Conservation (phyloP, 1,139 yeast genomes). For the Meyerozyma carpophila region DNA sequence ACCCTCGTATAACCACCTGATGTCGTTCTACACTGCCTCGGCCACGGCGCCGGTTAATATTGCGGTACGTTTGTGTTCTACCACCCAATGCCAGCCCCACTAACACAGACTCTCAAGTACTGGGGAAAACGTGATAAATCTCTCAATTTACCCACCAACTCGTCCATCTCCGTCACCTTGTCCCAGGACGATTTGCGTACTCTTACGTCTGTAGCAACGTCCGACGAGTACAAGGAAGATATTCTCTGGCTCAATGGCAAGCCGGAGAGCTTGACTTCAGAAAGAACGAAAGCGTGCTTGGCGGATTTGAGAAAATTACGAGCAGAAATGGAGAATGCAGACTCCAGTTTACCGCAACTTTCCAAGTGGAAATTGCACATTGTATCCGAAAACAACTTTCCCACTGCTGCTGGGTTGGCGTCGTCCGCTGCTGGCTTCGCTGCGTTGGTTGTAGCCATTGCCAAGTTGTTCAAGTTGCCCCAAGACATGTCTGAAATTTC, state of each 20-base stretch:
- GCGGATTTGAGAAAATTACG: conserved; percentile 70
- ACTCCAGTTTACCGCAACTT: conserved; percentile 52
- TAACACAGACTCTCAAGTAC: conserved; percentile 74
- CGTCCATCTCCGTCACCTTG: conserved; percentile 90
- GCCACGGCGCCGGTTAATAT: conserved; percentile 97
- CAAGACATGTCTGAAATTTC: conserved; percentile 79
- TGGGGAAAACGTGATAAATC: conserved; percentile 96
- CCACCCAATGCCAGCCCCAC: conserved; percentile 8
- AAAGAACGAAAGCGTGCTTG: conserved; percentile 77
- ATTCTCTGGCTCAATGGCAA: conserved; percentile 79
- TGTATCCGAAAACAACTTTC: conserved; percentile 93
- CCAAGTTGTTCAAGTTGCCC: conserved; percentile 76
- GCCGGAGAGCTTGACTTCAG: conserved; percentile 58
- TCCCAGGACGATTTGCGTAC: conserved; percentile 89
- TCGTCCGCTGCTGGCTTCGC: conserved; percentile 99
- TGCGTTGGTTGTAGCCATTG: conserved; percentile 84
- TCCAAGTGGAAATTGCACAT: conserved; percentile 68
- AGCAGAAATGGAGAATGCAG: conserved; percentile 43
- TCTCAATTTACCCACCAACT: conserved; percentile 89
- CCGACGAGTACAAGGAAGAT: conserved; percentile 53
- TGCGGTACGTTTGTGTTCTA: conserved; percentile 52
- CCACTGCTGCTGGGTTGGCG: conserved; percentile 98
- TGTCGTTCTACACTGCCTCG: conserved; percentile 58
- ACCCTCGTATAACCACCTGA: background rate
- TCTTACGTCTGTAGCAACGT: conserved; percentile 79